Conservation (phyloP, 202 grass and related monocot genomes). For the Cymbopogon flexuosus region DNA sequence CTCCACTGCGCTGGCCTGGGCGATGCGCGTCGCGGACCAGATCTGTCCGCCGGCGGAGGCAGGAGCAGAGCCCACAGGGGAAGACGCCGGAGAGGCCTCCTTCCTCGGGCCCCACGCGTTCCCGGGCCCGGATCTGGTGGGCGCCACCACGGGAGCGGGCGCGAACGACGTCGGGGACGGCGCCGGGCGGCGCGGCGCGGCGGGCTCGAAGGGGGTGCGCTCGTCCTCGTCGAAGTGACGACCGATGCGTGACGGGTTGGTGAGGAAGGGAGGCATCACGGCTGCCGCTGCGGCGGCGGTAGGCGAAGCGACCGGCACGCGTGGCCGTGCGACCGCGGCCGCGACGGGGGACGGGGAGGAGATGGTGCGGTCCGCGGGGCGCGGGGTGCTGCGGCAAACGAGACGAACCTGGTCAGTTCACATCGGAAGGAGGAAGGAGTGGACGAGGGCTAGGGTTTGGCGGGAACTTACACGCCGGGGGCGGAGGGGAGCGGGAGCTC, state of each 20-base stretch:
- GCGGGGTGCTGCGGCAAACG: conserved; percentile 44
- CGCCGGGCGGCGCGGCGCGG: conserved; percentile 36
- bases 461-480: conserved; percentile 57
- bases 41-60: conserved; percentile 33
- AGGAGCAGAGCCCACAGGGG: conserved; percentile 23
- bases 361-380: conserved; percentile 38
- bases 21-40: conserved; percentile 77
- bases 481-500: conserved; percentile 86
- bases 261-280: conserved; percentile 47
- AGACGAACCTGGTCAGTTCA: background rate
- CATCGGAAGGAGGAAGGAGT: background rate
- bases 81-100: conserved; percentile 36
- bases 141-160: background rate
- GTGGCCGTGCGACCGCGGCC: conserved; percentile 40
- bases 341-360: conserved; percentile 26
- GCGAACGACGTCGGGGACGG: conserved; percentile 30
- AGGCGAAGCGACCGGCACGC: conserved; percentile 30
- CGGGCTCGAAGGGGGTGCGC: conserved; percentile 86
- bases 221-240: conserved; percentile 98
- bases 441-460: conserved; percentile 35
- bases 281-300: conserved; percentile 14
- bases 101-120: conserved; percentile 67
- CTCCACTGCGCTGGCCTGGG: conserved; percentile 92
- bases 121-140: conserved; percentile 53
- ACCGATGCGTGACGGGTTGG: conserved; percentile 53